Evolutionary conservation across 441 rosid genomes (phyloP), one percentile per base, ranked within the genome.

Genomic region (Theobroma grandiflorum): DNA sequence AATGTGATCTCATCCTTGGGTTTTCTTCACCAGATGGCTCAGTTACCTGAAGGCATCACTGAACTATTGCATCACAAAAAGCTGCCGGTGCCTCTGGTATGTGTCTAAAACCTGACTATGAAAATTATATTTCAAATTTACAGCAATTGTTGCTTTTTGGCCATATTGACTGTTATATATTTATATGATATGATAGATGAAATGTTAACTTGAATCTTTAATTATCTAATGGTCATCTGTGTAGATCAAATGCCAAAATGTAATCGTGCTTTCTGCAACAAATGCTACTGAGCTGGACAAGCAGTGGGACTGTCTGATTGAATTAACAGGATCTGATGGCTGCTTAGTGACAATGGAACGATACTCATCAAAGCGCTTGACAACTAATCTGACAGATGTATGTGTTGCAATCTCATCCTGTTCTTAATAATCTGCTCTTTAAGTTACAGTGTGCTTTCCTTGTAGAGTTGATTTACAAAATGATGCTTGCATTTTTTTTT

Each of bases 31-130:
- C 91, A 96, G 98, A 96, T 96, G 98, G 98, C 98, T 84, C 90
- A 88, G 87, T 85, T 97, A 86, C 99, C 99, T 0, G 99, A 95
- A 89, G 97, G 98, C 63, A 92, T 93, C 79, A 93, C 99, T 31
- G 99, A 95, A 85, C 80, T 97, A 68, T 82, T 97, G 86, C 97
- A 92, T 87, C 97, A 97, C 80, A 93, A 95, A 83, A 90, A 86
- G 88, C 91, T 95, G 82, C 81, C 86, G 14, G 90, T 95, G 69
- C 99, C 99, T 82, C 82, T 94, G 93, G 99, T 95, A 89, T 50
- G 87, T 85, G 49, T 79, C 72, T 70, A 33, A 81, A 77, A 76
- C 76, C 85, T 77, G 69, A 42, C 38, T 11, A 22, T 50, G 26
- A 49, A 79, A 43, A 57, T 45, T 61, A 37, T 68, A 40, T 50